Conservation (phyloP, 2,329 filamentous ascomycete genomes). For the Pyrenophora seminiperda region DNA sequence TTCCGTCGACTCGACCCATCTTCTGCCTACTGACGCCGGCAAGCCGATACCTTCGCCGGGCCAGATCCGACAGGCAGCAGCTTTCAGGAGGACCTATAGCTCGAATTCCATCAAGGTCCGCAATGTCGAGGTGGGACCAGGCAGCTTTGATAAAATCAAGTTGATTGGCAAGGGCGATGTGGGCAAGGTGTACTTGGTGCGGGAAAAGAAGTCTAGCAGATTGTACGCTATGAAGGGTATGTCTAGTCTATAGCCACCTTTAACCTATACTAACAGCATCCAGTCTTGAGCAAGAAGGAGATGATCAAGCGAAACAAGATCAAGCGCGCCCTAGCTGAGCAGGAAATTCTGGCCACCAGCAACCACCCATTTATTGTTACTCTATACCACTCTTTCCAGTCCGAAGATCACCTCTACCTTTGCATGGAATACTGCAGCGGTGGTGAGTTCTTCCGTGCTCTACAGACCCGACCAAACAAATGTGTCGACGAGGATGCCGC, state of each 20-base stretch:
- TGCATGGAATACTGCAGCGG: slow-evolving; percentile 99
- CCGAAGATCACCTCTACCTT: slow-evolving; percentile 96
- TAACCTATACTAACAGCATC: slow-evolving; percentile 31
- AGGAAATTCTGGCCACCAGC: slow-evolving; percentile 96
- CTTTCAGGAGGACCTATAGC: slow-evolving; percentile 94
- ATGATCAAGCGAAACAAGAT: slow-evolving; percentile 99
- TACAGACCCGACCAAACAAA: slow-evolving; percentile 96
- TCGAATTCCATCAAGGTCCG: slow-evolving; percentile 99
- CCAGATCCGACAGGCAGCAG: slow-evolving; percentile 67
- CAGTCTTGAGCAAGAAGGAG: slow-evolving; percentile 98
- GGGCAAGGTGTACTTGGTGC: slow-evolving; percentile 95
- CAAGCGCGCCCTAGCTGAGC: slow-evolving; percentile 94
- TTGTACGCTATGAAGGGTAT: slow-evolving; percentile 98
- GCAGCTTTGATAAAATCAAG: slow-evolving; percentile 99
- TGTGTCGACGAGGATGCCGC: slow-evolving; percentile 97
- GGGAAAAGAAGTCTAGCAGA: slow-evolving; percentile 95
- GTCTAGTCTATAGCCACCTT: slow-evolving; percentile 11
- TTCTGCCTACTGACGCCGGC: slow-evolving; percentile 44
- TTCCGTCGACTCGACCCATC: slow-evolving; percentile 33
- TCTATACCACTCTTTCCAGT: slow-evolving; percentile 98
- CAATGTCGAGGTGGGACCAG: slow-evolving; percentile 92
- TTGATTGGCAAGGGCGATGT: slow-evolving; percentile 98
- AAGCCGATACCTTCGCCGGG: slow-evolving; percentile 68
- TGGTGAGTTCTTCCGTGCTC: slow-evolving; percentile 95
- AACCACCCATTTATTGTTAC: slow-evolving; percentile 99